Evolutionary conservation across 2,329 filamentous ascomycete species (phyloP).

Genomic region (Thielaviopsis populi): DNA sequence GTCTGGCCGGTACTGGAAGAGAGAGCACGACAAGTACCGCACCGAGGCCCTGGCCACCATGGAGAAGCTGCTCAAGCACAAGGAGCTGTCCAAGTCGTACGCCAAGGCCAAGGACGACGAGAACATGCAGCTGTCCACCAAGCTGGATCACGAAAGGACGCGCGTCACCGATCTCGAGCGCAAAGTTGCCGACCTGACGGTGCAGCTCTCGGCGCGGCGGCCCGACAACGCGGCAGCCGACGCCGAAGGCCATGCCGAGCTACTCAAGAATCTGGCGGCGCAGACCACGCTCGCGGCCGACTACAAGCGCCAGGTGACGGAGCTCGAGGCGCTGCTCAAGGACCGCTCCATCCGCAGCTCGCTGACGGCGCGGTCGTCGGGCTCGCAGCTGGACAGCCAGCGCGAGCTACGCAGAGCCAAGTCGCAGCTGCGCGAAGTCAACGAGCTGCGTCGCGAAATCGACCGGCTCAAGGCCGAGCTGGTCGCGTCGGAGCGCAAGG

Average conservation of each 20-base stretch:
- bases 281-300: slow-evolving; percentile 43
- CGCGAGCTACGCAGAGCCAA: slow-evolving; percentile 40
- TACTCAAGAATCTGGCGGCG: slow-evolving; percentile 39
- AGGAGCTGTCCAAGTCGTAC: slow-evolving; percentile 63
- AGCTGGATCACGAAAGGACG: slow-evolving; percentile 52
- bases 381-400: slow-evolving; percentile 37
- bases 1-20: slow-evolving; percentile 68
- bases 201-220: slow-evolving; percentile 19
- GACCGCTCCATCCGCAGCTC: slow-evolving; percentile 27
- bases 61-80: slow-evolving; percentile 64
- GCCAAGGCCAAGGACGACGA: slow-evolving; percentile 64
- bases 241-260: slow-evolving; percentile 31
- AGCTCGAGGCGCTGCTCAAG: slow-evolving; percentile 38
- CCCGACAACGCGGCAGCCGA: slow-evolving; percentile 13
- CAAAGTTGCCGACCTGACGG: slow-evolving; percentile 44
- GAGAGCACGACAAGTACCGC: slow-evolving; percentile 59
- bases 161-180: slow-evolving; percentile 49
- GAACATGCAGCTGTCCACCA: slow-evolving; percentile 48
- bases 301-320: slow-evolving; percentile 44
- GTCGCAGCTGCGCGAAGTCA: slow-evolving; percentile 38
- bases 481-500: slow-evolving; percentile 32
- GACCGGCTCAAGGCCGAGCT: slow-evolving; percentile 37
- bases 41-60: slow-evolving; percentile 57
- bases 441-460: slow-evolving; percentile 38
- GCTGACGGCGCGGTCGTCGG: slow-evolving; percentile 35